phyloP scores from a whole-genome alignment of 805 yeast genomes.

The Candida jianshihensis region DNA sequence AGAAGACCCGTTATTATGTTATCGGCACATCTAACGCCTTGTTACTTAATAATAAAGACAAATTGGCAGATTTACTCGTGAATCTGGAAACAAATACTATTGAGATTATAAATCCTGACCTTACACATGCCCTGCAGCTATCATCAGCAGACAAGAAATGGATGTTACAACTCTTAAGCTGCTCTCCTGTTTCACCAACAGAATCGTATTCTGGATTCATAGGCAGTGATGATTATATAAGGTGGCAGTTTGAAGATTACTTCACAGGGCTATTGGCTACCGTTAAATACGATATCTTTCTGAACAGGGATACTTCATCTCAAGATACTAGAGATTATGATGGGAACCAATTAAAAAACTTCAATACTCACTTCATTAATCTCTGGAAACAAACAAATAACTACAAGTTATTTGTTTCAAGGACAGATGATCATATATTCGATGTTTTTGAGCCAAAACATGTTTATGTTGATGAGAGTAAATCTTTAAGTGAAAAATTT shows the following conservation, averaged over 20 bases:
- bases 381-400: slow-evolving; percentile 51
- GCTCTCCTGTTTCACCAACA: slow-evolving; percentile 33
- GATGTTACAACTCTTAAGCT: slow-evolving; percentile 49
- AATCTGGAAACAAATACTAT: slow-evolving; percentile 49
- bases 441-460: slow-evolving; percentile 49
- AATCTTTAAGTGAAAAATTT: slow-evolving; percentile 19
- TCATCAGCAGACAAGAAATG: slow-evolving; percentile 68
- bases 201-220: slow-evolving; percentile 42
- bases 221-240: slow-evolving; percentile 83
- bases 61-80: slow-evolving; percentile 63
- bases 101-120: slow-evolving; percentile 38
- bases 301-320: slow-evolving; percentile 32
- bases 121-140: slow-evolving; percentile 38
- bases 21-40: slow-evolving; percentile 87
- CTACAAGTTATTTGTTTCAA: slow-evolving; percentile 43
- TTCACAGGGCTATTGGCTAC: slow-evolving; percentile 67
- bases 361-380: slow-evolving; percentile 38
- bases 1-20: slow-evolving; percentile 55
- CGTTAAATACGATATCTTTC: slow-evolving; percentile 60
- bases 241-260: slow-evolving; percentile 88
- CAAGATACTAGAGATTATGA: slow-evolving; percentile 24
- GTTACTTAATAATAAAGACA: slow-evolving; percentile 55
- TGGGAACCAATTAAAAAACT: slow-evolving; percentile 31
- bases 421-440: slow-evolving; percentile 66
- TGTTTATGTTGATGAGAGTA: slow-evolving; percentile 19